These are phyloP conservation scores for Deinandra increscens DNA, from an alignment of 129 eudicot species.

Conservation along the genomic window DNA sequence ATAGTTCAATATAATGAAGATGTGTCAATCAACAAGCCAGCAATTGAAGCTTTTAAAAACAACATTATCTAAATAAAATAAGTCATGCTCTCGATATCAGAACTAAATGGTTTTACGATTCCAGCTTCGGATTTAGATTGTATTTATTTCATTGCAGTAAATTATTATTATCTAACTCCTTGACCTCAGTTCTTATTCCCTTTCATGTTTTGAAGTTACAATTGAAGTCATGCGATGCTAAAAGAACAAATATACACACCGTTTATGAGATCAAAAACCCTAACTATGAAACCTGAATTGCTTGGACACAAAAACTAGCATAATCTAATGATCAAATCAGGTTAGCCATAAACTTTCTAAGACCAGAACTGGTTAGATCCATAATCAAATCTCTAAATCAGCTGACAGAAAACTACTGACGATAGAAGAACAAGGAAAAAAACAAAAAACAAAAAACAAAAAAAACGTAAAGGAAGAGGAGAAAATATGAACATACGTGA, in stretches of 20 bases:
- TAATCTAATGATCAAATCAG: not conserved
- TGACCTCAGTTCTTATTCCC: not conserved
- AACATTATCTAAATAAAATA: too few species aligned
- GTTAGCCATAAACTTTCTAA: not conserved
- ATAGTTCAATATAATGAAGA: not conserved
- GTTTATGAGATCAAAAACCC: not conserved
- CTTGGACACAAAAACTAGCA: not conserved
- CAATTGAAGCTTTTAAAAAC: too few species aligned
- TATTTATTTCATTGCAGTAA: not conserved
- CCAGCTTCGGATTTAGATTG: not conserved
- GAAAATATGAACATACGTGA: conserved; percentile 30
- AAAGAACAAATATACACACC: not conserved
- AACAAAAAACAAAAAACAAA: not conserved
- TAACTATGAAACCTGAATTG: not conserved
- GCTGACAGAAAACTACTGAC: not conserved
- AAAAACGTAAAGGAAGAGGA: not conserved
- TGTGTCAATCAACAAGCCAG: too few species aligned
- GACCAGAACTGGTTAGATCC: not conserved
- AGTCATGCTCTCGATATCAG: too few species aligned
- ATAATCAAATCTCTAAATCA: not conserved
- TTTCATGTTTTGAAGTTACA: not conserved
- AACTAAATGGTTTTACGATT: not conserved
- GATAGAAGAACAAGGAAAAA: not conserved
- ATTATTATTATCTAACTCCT: not conserved
- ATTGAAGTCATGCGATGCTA: not conserved